Conservation (phyloP, 1,139 yeast species). For the Groenewaldozyma auringiensis region DNA sequence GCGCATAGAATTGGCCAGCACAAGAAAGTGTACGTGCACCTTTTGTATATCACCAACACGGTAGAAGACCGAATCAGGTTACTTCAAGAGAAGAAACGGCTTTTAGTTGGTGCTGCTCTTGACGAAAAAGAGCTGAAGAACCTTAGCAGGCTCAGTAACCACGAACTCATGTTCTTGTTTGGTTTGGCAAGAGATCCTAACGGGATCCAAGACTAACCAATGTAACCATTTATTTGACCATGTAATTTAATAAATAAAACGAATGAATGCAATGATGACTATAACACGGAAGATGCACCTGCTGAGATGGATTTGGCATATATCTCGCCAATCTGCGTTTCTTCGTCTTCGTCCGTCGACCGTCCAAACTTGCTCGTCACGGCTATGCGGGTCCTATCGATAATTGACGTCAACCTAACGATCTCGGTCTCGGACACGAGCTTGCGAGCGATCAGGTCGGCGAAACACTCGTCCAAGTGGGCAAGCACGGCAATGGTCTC, state of each 20-base stretch:
- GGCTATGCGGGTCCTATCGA: conserved; percentile 24
- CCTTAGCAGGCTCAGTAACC: conserved; percentile 57
- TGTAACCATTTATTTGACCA: too few species aligned
- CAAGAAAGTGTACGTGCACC: conserved; percentile 63
- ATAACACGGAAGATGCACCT: conserved; percentile 3
- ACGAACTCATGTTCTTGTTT: conserved; percentile 71
- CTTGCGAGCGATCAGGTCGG: conserved; percentile 13
- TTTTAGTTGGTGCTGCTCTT: conserved; percentile 70
- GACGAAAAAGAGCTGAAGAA: conserved; percentile 66
- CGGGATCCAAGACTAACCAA: too few species aligned
- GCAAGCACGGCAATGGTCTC: conserved; percentile 14
- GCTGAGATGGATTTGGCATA: conserved; percentile 1
- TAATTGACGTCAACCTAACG: conserved; percentile 24
- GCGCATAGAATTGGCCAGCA: conserved; percentile 91
- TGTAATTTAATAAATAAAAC: too few species aligned
- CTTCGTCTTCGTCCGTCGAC: neutral
- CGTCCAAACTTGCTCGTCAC: conserved; percentile 10
- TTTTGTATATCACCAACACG: conserved; percentile 56
- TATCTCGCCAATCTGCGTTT: neutral
- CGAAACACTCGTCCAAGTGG: conserved; percentile 21
- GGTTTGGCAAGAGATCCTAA: too few species aligned
- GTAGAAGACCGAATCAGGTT: conserved; percentile 82
- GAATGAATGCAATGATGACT: too few species aligned
- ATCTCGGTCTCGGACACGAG: conserved; percentile 20
- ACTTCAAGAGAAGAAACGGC: conserved; percentile 66